phyloP scores from a whole-genome alignment of 257 asterid genomes.

The Solanum dulcamara region DNA sequence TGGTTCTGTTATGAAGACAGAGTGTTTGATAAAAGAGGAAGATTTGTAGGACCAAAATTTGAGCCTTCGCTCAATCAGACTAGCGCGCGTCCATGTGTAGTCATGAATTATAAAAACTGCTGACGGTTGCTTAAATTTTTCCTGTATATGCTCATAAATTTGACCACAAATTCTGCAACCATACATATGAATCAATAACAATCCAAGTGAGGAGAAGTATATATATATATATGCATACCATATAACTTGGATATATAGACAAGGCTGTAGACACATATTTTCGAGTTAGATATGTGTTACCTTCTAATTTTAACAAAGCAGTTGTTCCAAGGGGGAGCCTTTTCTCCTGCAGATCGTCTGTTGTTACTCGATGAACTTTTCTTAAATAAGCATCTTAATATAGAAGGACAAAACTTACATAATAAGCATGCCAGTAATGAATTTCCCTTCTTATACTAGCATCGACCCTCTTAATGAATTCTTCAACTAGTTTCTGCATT shows the following conservation, averaged over 20 bases:
- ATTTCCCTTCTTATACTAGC: constrained; percentile 48
- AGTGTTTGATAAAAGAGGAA: background rate
- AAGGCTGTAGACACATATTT: background rate
- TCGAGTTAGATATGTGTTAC: constrained; percentile 10
- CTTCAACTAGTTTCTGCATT: constrained; percentile 64
- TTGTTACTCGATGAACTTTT: background rate
- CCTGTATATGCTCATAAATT: constrained; percentile 70
- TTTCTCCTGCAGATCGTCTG: constrained; percentile 53
- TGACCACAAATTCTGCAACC: constrained; percentile 65
- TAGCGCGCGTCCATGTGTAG: background rate
- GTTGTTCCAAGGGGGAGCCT: constrained; percentile 65
- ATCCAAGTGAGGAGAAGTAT: background rate
- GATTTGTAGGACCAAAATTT: background rate
- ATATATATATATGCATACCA: too few relatives aligned
- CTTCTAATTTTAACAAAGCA: constrained; percentile 57
- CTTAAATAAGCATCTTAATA: background rate
- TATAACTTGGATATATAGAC: too few relatives aligned
- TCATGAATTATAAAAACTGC: constrained; percentile 7
- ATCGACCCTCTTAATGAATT: constrained; percentile 41
- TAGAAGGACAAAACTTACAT: constrained; percentile 39
- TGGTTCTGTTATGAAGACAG: background rate
- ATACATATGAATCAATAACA: background rate
- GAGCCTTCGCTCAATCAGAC: background rate
- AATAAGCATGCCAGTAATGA: constrained; percentile 81
- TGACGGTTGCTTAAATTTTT: constrained; percentile 30